Base-by-base conservation (phyloP, 1,139 yeast species). In the Wickerhamomyces sp. region DNA sequence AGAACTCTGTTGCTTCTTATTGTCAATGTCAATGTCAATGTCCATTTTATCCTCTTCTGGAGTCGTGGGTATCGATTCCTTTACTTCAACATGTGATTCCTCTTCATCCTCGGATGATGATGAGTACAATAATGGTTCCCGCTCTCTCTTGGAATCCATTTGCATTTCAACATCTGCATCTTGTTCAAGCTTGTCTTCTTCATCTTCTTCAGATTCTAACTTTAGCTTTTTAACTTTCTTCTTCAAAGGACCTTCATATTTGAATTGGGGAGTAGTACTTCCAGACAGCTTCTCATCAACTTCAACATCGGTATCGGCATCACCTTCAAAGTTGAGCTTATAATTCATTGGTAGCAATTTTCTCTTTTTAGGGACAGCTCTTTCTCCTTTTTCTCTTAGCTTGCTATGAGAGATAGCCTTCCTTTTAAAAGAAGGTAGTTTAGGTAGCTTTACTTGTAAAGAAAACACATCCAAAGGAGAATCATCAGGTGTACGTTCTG, bases 301-400 rank as follows among this genome's bases (percentile, higher is more conserved):
- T n/a, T n/a, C n/a, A n/a, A n/a, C n/a, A 1, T 63, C 70, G 27
- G 48, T 51, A 8, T 65, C 72, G 16, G 59, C 65, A 6, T 68
- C 75, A 13, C 73, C 74, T 5, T 74, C 81, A 30, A 65, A 76
- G 51, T 85, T 82, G 46, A 85, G 71, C 1, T 81, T 77, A 62
- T 85, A 92, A 40, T 81, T 82, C 80, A 84, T 72, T 1, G 94
- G 95, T 33, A 81, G 54, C 22, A 60, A 51, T 31, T 48, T 48
- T 22, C 47, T 44, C 30, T 43, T 42, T 30, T 39, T 41, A 5
- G 38, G 35, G 28, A 17, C 22, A 14, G 5, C 56, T 34, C 37
- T 47, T 37, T 41, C 39, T 30, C 21, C 29, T 18, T 31, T 16
- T 40, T 16, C 31, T 61, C 2, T 21, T 7, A 31, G 36, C 32